Evolutionary conservation across 163 green algal species (phyloP).

Genomic region (Chlorella variabilis): DNA sequence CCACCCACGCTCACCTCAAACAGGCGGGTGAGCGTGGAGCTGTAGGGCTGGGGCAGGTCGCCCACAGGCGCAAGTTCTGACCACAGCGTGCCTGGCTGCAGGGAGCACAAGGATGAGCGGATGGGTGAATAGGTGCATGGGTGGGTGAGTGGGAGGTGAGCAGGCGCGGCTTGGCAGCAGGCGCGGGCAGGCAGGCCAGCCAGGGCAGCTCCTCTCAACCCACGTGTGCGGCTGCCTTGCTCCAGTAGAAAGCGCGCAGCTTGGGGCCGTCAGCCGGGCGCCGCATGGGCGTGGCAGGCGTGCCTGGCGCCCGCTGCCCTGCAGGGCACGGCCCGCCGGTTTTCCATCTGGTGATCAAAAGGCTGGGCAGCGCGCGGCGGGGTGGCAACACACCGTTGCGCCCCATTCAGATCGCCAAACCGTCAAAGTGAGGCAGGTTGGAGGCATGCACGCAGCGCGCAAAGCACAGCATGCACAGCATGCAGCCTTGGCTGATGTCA

Average conservation of each 20-base stretch:
- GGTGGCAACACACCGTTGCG: too few relatives aligned
- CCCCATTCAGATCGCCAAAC: too few relatives aligned
- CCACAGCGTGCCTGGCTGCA: constrained; percentile 46
- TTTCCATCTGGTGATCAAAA: too few relatives aligned
- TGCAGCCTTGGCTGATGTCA: too few relatives aligned
- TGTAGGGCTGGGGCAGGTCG: constrained; percentile 14
- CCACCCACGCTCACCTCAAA: constrained; percentile 36
- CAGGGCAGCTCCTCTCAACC: too few relatives aligned
- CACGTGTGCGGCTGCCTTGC: constrained; percentile 7
- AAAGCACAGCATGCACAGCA: neutral
- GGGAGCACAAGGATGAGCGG: neutral
- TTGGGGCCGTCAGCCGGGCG: neutral
- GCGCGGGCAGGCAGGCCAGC: too few relatives aligned
- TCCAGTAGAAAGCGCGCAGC: constrained; percentile 51
- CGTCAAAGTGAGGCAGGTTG: neutral
- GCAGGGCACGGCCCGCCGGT: too few relatives aligned
- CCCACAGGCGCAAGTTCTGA: constrained; percentile 26
- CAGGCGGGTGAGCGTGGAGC: constrained; percentile 15
- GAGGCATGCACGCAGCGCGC: neutral
- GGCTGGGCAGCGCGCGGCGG: neutral
- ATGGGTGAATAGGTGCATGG: neutral
- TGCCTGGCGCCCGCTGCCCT: neutral
- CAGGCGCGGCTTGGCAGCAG: neutral
- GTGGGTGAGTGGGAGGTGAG: too few relatives aligned
- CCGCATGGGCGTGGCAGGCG: neutral